phyloP scores from a whole-genome alignment of 495 filamentous ascomycete species.

The Penicillium lividum region DNA sequence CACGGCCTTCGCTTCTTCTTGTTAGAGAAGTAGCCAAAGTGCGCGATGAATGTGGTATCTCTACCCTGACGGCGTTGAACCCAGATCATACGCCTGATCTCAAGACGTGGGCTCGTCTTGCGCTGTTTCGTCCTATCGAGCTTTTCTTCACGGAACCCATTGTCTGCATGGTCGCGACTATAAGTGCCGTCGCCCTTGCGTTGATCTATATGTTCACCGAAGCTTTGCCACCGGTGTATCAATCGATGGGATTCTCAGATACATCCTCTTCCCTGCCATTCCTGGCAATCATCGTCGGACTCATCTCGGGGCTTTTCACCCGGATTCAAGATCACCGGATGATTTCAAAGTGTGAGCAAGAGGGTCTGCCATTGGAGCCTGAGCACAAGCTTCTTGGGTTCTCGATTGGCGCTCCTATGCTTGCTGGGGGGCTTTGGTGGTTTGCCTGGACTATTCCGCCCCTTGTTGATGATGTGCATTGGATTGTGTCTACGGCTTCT shows the following conservation, averaged over 20 bases:
- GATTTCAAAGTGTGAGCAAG: slow-evolving; percentile 4
- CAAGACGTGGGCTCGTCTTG: slow-evolving; percentile 27
- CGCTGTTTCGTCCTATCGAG: slow-evolving; percentile 37
- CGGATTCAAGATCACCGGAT: slow-evolving; percentile 7
- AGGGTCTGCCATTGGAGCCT: slow-evolving; percentile 12
- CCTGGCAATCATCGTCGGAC: slow-evolving; percentile 34
- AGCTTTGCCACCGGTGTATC: slow-evolving; percentile 38
- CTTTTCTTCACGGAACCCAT: slow-evolving; percentile 49
- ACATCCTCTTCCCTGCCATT: slow-evolving; percentile 39
- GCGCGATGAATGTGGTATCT: slow-evolving; percentile 25
- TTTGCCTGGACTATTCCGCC: slow-evolving; percentile 51
- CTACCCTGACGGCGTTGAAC: slow-evolving; percentile 29
- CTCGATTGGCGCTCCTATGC: slow-evolving; percentile 38
- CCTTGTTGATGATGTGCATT: slow-evolving; percentile 20
- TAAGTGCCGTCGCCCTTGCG: slow-evolving; percentile 36
- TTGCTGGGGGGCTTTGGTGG: slow-evolving; percentile 42
- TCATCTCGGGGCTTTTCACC: slow-evolving; percentile 6
- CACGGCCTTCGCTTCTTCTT: slow-evolving; percentile 39
- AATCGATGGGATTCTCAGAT: slow-evolving; percentile 31
- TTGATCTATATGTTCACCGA: slow-evolving; percentile 51
- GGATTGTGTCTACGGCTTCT: slow-evolving; percentile 38
- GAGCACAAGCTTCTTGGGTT: slow-evolving; percentile 33
- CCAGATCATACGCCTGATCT: slow-evolving; percentile 37
- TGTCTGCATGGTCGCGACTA: slow-evolving; percentile 35
- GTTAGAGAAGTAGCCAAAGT: slow-evolving; percentile 24